A percentile compares a stretch with the other conserved stretches of the same genome.
These are phyloP conservation scores for Pyrenochaeta sp. DNA, from an alignment of 2,329 filamentous ascomycete genomes.

Conservation along the genomic window DNA sequence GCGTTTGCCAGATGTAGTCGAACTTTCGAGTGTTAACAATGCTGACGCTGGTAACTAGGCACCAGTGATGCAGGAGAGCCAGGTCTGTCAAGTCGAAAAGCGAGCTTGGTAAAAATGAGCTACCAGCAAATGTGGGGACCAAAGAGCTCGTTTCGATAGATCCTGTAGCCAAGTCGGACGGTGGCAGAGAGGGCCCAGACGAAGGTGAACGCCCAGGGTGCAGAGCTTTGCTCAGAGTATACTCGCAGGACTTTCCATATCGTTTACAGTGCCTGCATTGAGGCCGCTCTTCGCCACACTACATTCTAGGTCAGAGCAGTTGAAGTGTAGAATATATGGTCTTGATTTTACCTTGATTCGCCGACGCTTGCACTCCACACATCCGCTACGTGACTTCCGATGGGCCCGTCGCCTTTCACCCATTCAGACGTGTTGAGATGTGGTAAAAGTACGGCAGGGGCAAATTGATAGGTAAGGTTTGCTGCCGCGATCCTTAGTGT, in stretches of 20 bases:
- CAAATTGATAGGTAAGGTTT: too few relatives aligned
- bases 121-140: too few relatives aligned
- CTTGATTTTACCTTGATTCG: slow-evolving; percentile 26
- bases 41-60: slow-evolving; percentile 15
- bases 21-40: slow-evolving; percentile 10
- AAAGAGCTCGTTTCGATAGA: too few relatives aligned
- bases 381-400: slow-evolving; percentile 25
- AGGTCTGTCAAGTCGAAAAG: slow-evolving; percentile 20
- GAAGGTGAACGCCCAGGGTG: too few relatives aligned
- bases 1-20: slow-evolving; percentile 19
- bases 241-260: too few relatives aligned
- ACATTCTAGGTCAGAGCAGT: too few relatives aligned
- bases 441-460: too few relatives aligned
- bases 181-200: too few relatives aligned
- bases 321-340: not conserved
- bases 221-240: too few relatives aligned
- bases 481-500: not conserved
- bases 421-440: too few relatives aligned
- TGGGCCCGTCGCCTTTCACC: slow-evolving; percentile 19
- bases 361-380: slow-evolving; percentile 26
- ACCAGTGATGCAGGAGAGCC: slow-evolving; percentile 29
- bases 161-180: too few relatives aligned
- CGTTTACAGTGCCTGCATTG: slow-evolving; percentile 20
- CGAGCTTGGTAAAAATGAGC: not conserved
- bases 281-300: slow-evolving; percentile 26